Conservation (phyloP, 208 protist species). For the Acanthamoeba pearcei region DNA sequence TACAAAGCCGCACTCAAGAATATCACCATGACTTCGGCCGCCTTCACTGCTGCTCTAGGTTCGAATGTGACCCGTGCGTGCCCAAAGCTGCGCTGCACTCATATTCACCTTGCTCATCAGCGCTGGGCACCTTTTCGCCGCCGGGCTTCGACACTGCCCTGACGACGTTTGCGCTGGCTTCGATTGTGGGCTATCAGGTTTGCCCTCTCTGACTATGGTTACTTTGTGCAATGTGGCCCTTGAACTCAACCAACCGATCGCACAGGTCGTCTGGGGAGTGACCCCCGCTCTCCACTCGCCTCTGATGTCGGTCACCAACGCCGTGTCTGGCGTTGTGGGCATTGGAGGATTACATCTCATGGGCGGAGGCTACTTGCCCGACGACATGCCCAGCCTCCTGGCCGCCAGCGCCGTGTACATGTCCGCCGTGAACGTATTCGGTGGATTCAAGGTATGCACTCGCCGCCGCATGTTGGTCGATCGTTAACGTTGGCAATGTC, state of each 20-base stretch:
- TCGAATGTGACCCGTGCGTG: background rate
- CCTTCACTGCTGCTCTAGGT: slow-evolving; percentile 37
- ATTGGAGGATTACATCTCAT: slow-evolving; percentile 85
- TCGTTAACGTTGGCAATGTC: background rate
- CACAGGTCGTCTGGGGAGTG: slow-evolving; percentile 90
- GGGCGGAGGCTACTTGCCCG: slow-evolving; percentile 81
- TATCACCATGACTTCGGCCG: background rate
- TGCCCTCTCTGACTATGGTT: background rate
- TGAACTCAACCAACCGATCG: background rate
- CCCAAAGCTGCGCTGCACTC: too few species aligned
- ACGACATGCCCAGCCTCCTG: slow-evolving; percentile 82
- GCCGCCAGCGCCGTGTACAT: slow-evolving; percentile 89
- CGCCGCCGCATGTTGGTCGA: background rate
- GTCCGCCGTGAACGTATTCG: slow-evolving; percentile 93
- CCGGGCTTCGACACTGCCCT: slow-evolving; percentile 21
- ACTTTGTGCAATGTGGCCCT: background rate
- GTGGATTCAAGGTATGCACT: slow-evolving; percentile 92
- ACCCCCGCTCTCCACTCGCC: slow-evolving; percentile 94
- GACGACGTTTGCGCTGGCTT: slow-evolving; percentile 60
- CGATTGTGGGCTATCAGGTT: slow-evolving; percentile 63
- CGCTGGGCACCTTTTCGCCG: slow-evolving; percentile 14
- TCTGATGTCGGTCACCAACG: slow-evolving; percentile 96
- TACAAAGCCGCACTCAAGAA: slow-evolving; percentile 26
- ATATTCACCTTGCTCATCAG: background rate
- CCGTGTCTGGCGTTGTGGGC: slow-evolving; percentile 92